Base-by-base conservation (phyloP, 371 early-diverging fungal genomes). In the Mucor velutinosus region DNA sequence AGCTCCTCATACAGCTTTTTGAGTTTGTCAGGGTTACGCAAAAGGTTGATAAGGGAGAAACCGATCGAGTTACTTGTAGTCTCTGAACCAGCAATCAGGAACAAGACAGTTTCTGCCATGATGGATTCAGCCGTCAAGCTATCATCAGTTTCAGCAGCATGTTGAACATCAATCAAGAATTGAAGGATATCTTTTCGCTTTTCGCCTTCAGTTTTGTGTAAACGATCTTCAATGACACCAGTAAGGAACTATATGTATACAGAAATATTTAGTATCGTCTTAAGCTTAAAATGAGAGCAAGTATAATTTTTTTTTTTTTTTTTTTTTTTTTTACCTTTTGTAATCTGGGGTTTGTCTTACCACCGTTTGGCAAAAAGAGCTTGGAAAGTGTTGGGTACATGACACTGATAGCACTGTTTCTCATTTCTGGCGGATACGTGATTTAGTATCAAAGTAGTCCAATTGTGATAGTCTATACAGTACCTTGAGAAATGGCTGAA, bases 21-120 rank as follows among this genome's bases (percentile, higher is more conserved):
- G 10, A 76, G 58, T 4, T 43, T 66, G 12, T 60, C 58, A 5
- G 82, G 79, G 19, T 76, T 27, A 14, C 66, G 65, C 5, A 79
- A 45, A 5, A 82, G 62, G 17, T 77, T 71, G 10, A 77, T 62
- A 7, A 82, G 25, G 4, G 65, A 62, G 64, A 79, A 82, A 11
- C 78, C 78, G 1, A 70, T 67, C 0, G 78, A 76, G 33, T 79
- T 79, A 41, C 74, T 71, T 3, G 76, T 73, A 1, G 82, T 82
- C 32, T 82, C 82, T 4, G 76, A 74, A 29, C 82, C 82, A 37
- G 82, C 82, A 45, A 81, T 60, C 33, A 81, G 62, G 60, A 78
- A 78, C 8, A 81, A 58, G 4, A 71, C 70, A 4, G 74, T 75
- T 64, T 81, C 81, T 4, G 61, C 25, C 64, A 77, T 75, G 27